A percentile compares a stretch with the other conserved stretches of the same genome.
phyloP scores from a whole-genome alignment of 2,329 filamentous ascomycete genomes.

The Scleromitrula shiraiana region DNA sequence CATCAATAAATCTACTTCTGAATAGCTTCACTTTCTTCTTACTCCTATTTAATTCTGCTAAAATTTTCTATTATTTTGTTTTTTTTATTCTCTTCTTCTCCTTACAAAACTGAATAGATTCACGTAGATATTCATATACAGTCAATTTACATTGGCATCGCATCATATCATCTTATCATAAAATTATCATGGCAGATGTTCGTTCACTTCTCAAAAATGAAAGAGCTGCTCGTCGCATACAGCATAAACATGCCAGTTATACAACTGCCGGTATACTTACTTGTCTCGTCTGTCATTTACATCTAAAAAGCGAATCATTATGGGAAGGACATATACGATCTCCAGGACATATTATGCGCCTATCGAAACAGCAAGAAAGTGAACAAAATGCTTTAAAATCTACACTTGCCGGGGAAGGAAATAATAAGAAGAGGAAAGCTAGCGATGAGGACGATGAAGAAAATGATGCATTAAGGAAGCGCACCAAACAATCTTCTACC shows the following conservation, averaged over 20 bases:
- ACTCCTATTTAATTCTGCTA: neutral
- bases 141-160: too few species aligned
- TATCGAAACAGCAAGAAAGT: constrained; percentile 24
- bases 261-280: constrained; percentile 58
- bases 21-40: neutral
- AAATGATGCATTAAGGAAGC: constrained; percentile 38
- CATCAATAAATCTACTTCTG: too few species aligned
- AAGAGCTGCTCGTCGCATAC: constrained; percentile 63
- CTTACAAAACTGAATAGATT: too few species aligned
- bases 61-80: neutral
- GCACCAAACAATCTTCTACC: constrained; percentile 32
- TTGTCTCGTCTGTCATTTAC: constrained; percentile 58
- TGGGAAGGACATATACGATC: constrained; percentile 57
- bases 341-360: constrained; percentile 35
- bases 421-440: constrained; percentile 44
- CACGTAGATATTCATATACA: too few species aligned
- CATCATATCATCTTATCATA: too few species aligned
- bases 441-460: constrained; percentile 29
- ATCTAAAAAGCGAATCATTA: constrained; percentile 55
- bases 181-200: constrained; percentile 62
- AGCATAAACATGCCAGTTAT: constrained; percentile 61
- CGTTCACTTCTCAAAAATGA: constrained; percentile 73
- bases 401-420: constrained; percentile 2
- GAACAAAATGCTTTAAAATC: constrained; percentile 2
- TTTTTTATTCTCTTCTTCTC: neutral